These are phyloP conservation scores for Phoma sp. DNA, from an alignment of 2,329 filamentous ascomycete genomes.

Conservation along the genomic window DNA sequence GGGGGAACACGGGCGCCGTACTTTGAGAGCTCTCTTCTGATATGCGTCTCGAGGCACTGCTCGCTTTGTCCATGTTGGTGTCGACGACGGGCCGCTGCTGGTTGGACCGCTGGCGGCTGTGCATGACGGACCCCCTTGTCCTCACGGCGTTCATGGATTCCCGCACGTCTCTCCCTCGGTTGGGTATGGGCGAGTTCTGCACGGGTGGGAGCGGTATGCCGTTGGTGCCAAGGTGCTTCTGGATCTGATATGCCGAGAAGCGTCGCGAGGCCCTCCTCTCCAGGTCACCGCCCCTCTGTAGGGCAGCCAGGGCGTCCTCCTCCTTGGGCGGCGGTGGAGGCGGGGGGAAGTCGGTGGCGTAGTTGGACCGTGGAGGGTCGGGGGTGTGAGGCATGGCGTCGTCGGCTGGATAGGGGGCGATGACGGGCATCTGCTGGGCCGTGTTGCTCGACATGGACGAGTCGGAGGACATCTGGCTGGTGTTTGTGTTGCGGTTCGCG, in stretches of 20 bases:
- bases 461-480: slow-evolving; percentile 44
- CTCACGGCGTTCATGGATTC: slow-evolving; percentile 81
- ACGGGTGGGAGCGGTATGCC: slow-evolving; percentile 81
- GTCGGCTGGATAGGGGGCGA: slow-evolving; percentile 74
- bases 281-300: slow-evolving; percentile 90
- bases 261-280: slow-evolving; percentile 90
- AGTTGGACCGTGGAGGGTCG: slow-evolving; percentile 47
- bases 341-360: slow-evolving; percentile 68
- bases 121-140: slow-evolving; percentile 62
- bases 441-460: slow-evolving; percentile 76
- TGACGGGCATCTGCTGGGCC: slow-evolving; percentile 76
- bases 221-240: slow-evolving; percentile 87
- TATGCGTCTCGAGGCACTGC: slow-evolving; percentile 58
- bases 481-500: slow-evolving; percentile 40
- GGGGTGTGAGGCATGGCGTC: slow-evolving; percentile 55
- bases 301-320: slow-evolving; percentile 85
- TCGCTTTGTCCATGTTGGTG: slow-evolving; percentile 64
- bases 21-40: slow-evolving; percentile 65
- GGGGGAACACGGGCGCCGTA: slow-evolving; percentile 44
- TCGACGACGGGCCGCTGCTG: slow-evolving; percentile 60
- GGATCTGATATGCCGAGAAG: slow-evolving; percentile 96
- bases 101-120: slow-evolving; percentile 59
- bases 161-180: slow-evolving; percentile 80
- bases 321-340: slow-evolving; percentile 82
- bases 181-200: slow-evolving; percentile 83